Evolutionary conservation across 2,329 filamentous ascomycete species (phyloP).

Genomic region (Colletotrichum horii): DNA sequence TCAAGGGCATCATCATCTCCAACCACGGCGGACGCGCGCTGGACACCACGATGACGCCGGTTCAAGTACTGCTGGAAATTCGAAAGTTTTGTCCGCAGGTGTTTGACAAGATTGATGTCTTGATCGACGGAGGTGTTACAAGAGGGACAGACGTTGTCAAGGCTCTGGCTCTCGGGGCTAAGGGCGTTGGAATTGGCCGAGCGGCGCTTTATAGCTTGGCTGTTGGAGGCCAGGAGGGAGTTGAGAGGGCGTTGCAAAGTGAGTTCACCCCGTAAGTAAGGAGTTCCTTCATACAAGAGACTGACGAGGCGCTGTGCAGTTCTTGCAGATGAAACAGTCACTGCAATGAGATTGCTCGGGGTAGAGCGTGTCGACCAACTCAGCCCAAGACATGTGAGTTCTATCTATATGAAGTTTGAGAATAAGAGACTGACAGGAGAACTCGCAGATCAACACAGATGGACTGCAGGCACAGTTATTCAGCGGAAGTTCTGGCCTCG

Average conservation of each 20-base stretch:
- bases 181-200: conserved; percentile 57
- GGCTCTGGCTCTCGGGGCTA: conserved; percentile 56
- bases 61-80: conserved; percentile 55
- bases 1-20: conserved; percentile 58
- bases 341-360: conserved; percentile 30
- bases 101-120: conserved; percentile 54
- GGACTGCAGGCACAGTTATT: conserved; percentile 22
- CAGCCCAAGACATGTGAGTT: conserved; percentile 26
- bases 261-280: conserved; percentile 30
- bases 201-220: conserved; percentile 56
- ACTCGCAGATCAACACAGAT: conserved; percentile 18
- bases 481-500: conserved; percentile 24
- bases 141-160: conserved; percentile 61
- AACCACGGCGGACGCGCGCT: conserved; percentile 64
- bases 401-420: rapidly evolving
- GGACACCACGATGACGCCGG: conserved; percentile 35
- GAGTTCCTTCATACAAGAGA: not conserved
- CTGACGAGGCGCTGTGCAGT: conserved; percentile 18
- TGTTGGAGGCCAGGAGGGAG: conserved; percentile 57
- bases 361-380: conserved; percentile 27
- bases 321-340: conserved; percentile 28
- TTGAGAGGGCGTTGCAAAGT: conserved; percentile 61
- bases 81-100: conserved; percentile 53
- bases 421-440: rapidly evolving
- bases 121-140: conserved; percentile 58